Base-by-base conservation (phyloP, 371 early-diverging fungal genomes). In the Dinochytrium kinnereticum region DNA sequence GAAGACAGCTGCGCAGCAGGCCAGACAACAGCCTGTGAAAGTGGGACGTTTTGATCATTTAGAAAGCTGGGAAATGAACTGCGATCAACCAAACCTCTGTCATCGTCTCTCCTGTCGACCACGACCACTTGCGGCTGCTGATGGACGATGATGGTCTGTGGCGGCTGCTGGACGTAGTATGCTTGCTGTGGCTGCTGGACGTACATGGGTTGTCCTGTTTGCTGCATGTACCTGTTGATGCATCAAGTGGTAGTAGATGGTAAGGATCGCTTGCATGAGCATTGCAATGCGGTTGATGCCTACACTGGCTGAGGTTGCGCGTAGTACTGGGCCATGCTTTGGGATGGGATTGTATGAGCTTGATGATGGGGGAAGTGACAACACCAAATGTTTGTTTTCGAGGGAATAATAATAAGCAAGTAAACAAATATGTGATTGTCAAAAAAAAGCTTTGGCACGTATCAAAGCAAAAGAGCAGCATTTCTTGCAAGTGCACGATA, bases 121-220 rank as follows among this genome's bases (percentile, higher is more conserved):
- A 53, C 55, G 13, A 53, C 17, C n/a, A 53, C 55, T n/a, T 26
- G 55, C 10, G 55, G 55, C 55, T 53, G 55, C 24, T 53, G 55
- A 13, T 53, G 55, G 5, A 53, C 55, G 26, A 21, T 21, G 7
- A 53, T 53, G 5, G 24, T 24, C 5, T 7, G 55, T n/a, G 7
- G 55, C 55, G 10, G n/a, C 26, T 53, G 55, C 26, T 53, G 55
- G 7, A 15, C 5, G 24, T 15, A 15, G 13, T n/a, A 13, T 5
- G 26, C 26, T 26, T 7, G 55, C 55, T 13, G 55, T 24, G 13
- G 55, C 24, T 53, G 55, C 26, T 53, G 55, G 26, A 53, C 55
- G 24, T 53, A 53, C 24, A 53, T 26, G 5, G 55, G 55, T 44
- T 44, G 44, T 13, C n/a, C 55, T 53, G 55, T 13, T 26, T 53